A percentile compares a stretch with the other conserved stretches of the same genome.
Conservation (phyloP, 2,329 filamentous ascomycete species). For the Periconia digitata region DNA sequence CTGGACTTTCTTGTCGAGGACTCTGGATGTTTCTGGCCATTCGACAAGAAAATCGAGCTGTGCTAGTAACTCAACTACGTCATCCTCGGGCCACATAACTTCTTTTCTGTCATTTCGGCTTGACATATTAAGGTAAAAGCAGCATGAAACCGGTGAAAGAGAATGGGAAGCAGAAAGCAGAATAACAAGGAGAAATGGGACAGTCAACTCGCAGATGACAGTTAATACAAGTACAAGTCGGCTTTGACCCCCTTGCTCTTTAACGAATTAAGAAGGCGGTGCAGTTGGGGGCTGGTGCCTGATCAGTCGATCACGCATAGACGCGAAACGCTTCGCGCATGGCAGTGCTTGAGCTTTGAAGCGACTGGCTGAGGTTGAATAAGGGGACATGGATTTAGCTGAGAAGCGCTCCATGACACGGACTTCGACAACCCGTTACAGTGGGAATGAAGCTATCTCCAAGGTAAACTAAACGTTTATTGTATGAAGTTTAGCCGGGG, state of each 20-base stretch:
- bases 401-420: not conserved
- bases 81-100: not conserved
- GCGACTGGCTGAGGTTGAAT: not conserved
- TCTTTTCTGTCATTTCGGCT: not conserved
- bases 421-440: too few species aligned
- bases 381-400: not conserved
- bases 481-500: too few species aligned
- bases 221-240: not conserved
- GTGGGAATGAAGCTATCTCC: too few species aligned
- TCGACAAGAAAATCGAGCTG: conserved; percentile 4
- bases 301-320: not conserved
- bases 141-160: too few species aligned
- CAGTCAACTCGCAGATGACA: not conserved
- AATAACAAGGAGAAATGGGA: not conserved
- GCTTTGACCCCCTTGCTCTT: not conserved
- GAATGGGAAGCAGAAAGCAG: too few species aligned
- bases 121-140: too few species aligned
- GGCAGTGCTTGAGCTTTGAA: not conserved
- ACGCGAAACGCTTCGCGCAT: not conserved
- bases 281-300: not conserved
- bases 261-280: not conserved
- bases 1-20: not conserved
- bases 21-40: not conserved
- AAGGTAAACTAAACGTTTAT: too few species aligned
- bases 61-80: not conserved